Evolutionary conservation across 2,329 filamentous ascomycete genomes (phyloP).

Genomic region (Fusarium nodosum): DNA sequence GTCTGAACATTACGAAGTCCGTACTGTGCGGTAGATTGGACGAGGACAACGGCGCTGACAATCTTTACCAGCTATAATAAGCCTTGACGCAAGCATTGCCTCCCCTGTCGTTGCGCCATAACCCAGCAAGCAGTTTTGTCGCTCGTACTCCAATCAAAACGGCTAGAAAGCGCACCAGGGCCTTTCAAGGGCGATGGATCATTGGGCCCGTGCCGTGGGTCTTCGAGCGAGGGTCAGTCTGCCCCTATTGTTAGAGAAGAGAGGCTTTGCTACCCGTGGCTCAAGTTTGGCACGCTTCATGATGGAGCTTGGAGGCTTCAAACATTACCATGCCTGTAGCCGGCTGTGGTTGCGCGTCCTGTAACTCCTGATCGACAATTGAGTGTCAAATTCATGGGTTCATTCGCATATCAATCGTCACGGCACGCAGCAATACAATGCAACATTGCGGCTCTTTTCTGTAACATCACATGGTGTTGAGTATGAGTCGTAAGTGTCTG

Average conservation of each 20-base stretch:
- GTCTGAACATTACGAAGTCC: not conserved
- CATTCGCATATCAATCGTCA: constrained; percentile 27
- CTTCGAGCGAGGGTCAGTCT: constrained; percentile 38
- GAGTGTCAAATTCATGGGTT: constrained; percentile 25
- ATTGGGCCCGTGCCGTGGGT: constrained; percentile 35
- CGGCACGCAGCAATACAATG: constrained; percentile 3
- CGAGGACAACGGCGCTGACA: constrained; percentile 35
- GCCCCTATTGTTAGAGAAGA: constrained; percentile 44
- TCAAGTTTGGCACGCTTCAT: constrained; percentile 25
- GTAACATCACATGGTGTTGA: constrained; percentile 23
- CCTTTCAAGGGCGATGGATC: constrained; percentile 19
- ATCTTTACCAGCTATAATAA: constrained; percentile 27
- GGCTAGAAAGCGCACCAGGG: constrained; percentile 27
- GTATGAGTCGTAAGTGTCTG: constrained; percentile 29
- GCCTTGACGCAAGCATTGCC: constrained; percentile 43
- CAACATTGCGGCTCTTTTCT: constrained; percentile 22
- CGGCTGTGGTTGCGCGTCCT: constrained; percentile 47
- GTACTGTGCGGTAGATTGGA: constrained; percentile 6
- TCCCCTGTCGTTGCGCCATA: constrained; percentile 49
- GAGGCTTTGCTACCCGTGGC: constrained; percentile 33
- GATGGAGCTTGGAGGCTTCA: constrained; percentile 19
- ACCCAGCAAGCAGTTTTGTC: constrained; percentile 31
- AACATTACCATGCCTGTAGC: constrained; percentile 23
- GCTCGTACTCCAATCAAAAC: constrained; percentile 40
- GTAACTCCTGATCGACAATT: constrained; percentile 43